phyloP scores from a whole-genome alignment of 2,329 filamentous ascomycete genomes.

The Septoria petroselini region DNA sequence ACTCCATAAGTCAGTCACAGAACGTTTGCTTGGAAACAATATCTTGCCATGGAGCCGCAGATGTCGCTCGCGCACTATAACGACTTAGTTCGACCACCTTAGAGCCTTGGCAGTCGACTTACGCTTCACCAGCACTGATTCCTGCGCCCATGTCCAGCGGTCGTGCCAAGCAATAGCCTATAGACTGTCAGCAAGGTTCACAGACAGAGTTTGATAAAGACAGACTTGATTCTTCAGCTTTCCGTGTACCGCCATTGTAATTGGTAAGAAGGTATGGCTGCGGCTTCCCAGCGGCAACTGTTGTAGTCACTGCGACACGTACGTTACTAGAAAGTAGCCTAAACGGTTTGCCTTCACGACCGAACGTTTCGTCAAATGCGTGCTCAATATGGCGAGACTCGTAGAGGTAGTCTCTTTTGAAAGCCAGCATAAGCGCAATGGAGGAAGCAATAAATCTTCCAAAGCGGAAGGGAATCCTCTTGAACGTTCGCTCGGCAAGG shows the following conservation, averaged over 20 bases:
- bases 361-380: conserved; percentile 27
- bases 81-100: neutral
- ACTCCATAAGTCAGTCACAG: too few species aligned
- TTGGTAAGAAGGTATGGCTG: conserved; percentile 33
- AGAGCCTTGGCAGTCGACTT: conserved; percentile 14
- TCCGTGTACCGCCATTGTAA: conserved; percentile 30
- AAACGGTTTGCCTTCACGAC: conserved; percentile 30
- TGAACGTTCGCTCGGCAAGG: conserved; percentile 31
- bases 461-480: conserved; percentile 13
- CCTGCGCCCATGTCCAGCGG: conserved; percentile 25
- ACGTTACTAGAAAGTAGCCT: conserved; percentile 30
- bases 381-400: conserved; percentile 29
- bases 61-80: conserved; percentile 32
- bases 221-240: neutral
- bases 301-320: conserved; percentile 34
- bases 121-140: conserved; percentile 31
- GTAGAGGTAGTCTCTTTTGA: conserved; percentile 33
- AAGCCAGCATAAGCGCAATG: conserved; percentile 30
- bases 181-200: conserved; percentile 23
- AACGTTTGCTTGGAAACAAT: too few species aligned
- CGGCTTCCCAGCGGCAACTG: conserved; percentile 27
- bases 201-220: neutral
- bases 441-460: conserved; percentile 26
- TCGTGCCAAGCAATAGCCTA: conserved; percentile 27
- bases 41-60: conserved; percentile 32